Base-by-base conservation (phyloP, 139 green algal genomes). In the Pseudopediastrum boryanum region DNA sequence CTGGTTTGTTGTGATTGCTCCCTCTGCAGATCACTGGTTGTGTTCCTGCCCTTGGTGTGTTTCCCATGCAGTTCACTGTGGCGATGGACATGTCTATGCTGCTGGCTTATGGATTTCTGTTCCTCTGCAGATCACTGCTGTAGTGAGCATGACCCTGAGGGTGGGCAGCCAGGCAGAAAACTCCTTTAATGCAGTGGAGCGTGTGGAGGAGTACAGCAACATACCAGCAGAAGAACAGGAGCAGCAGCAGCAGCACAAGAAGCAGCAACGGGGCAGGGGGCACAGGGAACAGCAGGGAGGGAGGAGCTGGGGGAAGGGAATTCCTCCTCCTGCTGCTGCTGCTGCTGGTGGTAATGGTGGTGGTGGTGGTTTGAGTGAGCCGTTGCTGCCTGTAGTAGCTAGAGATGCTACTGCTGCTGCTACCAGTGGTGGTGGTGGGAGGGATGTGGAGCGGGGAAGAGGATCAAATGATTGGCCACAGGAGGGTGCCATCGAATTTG, bases 171-270 rank as follows among this genome's bases (percentile, higher is more conserved):
- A 94, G 70, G 89, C 91, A 0, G 92, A 96, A 83, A 90, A 90
- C 41, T 74, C 88, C 31, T 93, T 98, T 86, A 98, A 98, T 81
- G 89, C 91, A 21, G 95, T 98, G 43, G 95, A 99, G 83, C 87
- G 95, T 19, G 80, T 98, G 21, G 64, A 86, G 0, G 92, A 97
- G 83, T 99, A 98, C 83, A 78, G 74, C 31, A 61, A 86, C 4
- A 13, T 78, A 8, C 71, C 71, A 31, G 63, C 33, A 71, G 6
- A 25, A 51, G 63, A 50, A 51, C 39, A 41, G n/a, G 29, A 36
- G 46, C 54, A n/a, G 54, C 54, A n/a, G 54, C 54, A n/a, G 19
- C 48, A 58, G 31, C 36, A 13, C 62, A 71, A 25, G 36, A 71
- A 29, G 16, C 62, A 71, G 33, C 4, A 50, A 8, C 9, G n/a